These are phyloP conservation scores for Hyphopichia khmerensis DNA, from an alignment of 1,139 yeast species.

Conservation along the genomic window DNA sequence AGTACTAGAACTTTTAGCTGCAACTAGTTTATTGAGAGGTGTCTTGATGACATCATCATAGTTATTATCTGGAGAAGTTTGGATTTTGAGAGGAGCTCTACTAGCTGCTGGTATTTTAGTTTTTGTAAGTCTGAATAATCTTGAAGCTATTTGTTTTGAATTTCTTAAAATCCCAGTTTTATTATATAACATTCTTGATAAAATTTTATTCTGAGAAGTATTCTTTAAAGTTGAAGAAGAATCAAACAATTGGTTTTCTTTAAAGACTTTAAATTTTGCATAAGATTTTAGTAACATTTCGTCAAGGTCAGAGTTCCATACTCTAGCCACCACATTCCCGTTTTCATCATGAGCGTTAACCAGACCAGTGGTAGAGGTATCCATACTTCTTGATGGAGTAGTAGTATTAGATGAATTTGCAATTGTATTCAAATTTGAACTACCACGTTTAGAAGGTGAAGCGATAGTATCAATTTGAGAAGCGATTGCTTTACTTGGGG, in stretches of 20 bases:
- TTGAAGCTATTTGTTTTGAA: constrained; percentile 42
- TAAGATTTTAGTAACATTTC: constrained; percentile 36
- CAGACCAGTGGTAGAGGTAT: constrained; percentile 3
- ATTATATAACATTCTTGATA: constrained; percentile 41
- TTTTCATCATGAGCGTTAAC: neutral
- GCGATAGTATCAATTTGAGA: constrained; percentile 37
- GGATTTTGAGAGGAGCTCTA: constrained; percentile 2
- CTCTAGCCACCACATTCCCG: constrained; percentile 14
- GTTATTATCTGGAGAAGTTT: constrained; percentile 11
- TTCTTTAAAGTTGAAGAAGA: constrained; percentile 26
- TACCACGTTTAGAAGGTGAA: constrained; percentile 27
- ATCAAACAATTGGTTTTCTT: constrained; percentile 24
- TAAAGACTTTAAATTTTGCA: constrained; percentile 35
- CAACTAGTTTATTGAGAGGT: constrained; percentile 21
- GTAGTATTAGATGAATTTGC: constrained; percentile 2
- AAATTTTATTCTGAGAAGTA: constrained; percentile 41
- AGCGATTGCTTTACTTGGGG: constrained; percentile 42
- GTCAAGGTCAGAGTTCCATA: constrained; percentile 41
- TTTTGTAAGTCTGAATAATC: constrained; percentile 26
- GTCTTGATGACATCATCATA: constrained; percentile 23
- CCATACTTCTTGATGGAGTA: constrained; percentile 6
- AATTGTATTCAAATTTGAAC: constrained; percentile 6
- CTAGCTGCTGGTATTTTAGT: neutral
- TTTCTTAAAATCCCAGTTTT: constrained; percentile 38
- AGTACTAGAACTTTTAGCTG: constrained; percentile 1